Evolutionary conservation across 345 rosid species (phyloP), one percentile per base, ranked within the genome.

Genomic region (Raphanus raphanistrum): DNA sequence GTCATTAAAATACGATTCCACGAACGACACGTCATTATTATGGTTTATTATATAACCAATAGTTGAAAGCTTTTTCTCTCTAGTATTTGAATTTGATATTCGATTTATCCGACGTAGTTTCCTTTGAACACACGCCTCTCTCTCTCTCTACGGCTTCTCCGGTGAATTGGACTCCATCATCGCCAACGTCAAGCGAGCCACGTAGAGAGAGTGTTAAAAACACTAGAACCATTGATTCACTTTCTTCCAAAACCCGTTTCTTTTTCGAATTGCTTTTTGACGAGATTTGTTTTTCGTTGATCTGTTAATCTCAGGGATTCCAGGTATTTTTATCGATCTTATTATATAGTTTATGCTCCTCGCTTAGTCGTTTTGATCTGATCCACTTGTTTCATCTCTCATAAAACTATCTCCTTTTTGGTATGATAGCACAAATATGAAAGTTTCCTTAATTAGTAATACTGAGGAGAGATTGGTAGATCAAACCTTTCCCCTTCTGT

Each of bases 71-170:
- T 3, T 17, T 60, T 1, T 25, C 7, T 12, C 3, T 62, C 38
- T 63, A 62, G 35, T 5, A 4, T 16, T 57, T 28, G 28, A 75
- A 68, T 60, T 65, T 60, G 70, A 70, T 28, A 8, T 64, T 72
- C 61, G 45, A 36, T 68, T 73, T 68, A 59, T 61, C 71, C 6
- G 16, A 60, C 68, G 41, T 60, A 16, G 36, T 57, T 70, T 70
- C 65, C 80, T 41, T 68, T 45, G 29, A 63, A 57, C 52, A 71
- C 72, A 76, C 72, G 25, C 52, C 32, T 27, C 60, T 63, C 60
- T 63, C 31, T 62, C 65, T 66, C 32, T 62, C 63, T 78, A 66
- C 72, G 62, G 68, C 73, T 36, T 72, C 74, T 73, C 71, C 75
- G 32, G 79, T 2, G 71, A 63, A 36, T 63, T 66, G 15, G 38